Base-by-base conservation (phyloP, 306 rosid species). In the Neltuma alba region DNA sequence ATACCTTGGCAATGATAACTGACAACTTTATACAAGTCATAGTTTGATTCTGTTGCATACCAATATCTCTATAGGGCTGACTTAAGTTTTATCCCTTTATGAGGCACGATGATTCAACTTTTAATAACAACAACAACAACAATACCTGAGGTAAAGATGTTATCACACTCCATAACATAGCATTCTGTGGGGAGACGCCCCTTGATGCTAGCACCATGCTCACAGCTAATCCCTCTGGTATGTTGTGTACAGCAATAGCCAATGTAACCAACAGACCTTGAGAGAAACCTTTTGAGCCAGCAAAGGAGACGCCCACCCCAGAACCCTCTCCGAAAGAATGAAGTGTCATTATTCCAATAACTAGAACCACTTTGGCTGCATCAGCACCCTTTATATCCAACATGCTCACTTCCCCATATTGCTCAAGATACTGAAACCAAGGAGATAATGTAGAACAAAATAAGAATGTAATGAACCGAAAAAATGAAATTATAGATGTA, bases 291-390 rank as follows among this genome's bases (percentile, higher is more conserved):
- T 91, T 96, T 33, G 97, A 87, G 45, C 98, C 98, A 72, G 99
- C 98, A 89, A 96, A 96, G 38, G 99, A 96, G 83, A 96, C 99
- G 45, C 99, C 99, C 40, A 96, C 98, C 67, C 99, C 99, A 81
- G 98, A 96, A 67, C 99, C 99, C 88, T 91, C 99, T 48, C 99
- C 99, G 84, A 96, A 96, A 67, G 99, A 96, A 88, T 96, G 99
- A 66, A 93, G 98, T 60, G 98, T 93, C 99, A 96, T 93, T 85
- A 96, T 96, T 70, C 98, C 99, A 89, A 96, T 90, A 37, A 96
- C 91, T 76, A 96, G 98, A 85, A 93, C 93, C 74, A 93, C 99
- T 87, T 93, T 91, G 47, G 96, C 47, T 54, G 99, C 99, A 79
- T 96, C 99, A 31, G 99, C 99, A 74, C 99, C 99, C 86, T 96